Percentiles rank a stretch among this genome's conserved stretches.
Evolutionary conservation across 768 basidiomycete genomes (phyloP).

Genomic region (Auricularia auricula-judae): DNA sequence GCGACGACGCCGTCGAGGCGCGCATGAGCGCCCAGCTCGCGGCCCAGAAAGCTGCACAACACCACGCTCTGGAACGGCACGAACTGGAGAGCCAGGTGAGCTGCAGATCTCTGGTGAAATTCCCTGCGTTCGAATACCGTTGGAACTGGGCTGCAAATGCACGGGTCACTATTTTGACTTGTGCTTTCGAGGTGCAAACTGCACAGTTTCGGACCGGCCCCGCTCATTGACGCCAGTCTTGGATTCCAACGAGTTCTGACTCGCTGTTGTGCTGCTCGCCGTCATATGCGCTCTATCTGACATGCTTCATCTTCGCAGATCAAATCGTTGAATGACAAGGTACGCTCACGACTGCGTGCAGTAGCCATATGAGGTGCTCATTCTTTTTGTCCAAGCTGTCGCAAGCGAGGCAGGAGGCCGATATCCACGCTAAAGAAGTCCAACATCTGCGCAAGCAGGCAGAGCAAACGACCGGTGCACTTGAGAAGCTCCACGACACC

Average conservation of each 20-base stretch:
- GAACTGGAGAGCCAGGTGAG: not conserved
- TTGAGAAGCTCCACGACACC: too few relatives aligned
- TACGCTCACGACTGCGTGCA: not conserved
- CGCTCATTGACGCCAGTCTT: too few relatives aligned
- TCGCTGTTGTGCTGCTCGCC: not conserved
- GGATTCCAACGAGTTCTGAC: too few relatives aligned
- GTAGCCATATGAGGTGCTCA: not conserved
- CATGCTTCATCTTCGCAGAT: not conserved
- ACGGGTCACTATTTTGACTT: too few relatives aligned
- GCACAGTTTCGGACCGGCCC: too few relatives aligned
- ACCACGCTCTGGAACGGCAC: not conserved
- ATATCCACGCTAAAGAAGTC: too few relatives aligned
- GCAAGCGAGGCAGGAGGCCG: not conserved
- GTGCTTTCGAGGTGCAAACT: too few relatives aligned
- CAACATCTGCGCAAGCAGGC: too few relatives aligned
- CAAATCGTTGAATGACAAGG: not conserved
- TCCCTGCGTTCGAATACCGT: too few relatives aligned
- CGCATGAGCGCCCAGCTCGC: not conserved
- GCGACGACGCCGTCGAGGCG: not conserved
- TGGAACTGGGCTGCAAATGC: too few relatives aligned
- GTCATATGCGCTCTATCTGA: not conserved
- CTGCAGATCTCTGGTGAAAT: not conserved
- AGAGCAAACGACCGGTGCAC: too few relatives aligned
- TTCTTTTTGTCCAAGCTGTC: not conserved
- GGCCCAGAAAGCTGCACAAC: not conserved